These are phyloP conservation scores for Cylindrotheca fusiformis DNA, from an alignment of 108 stramenopile genomes.

Conservation along the genomic window DNA sequence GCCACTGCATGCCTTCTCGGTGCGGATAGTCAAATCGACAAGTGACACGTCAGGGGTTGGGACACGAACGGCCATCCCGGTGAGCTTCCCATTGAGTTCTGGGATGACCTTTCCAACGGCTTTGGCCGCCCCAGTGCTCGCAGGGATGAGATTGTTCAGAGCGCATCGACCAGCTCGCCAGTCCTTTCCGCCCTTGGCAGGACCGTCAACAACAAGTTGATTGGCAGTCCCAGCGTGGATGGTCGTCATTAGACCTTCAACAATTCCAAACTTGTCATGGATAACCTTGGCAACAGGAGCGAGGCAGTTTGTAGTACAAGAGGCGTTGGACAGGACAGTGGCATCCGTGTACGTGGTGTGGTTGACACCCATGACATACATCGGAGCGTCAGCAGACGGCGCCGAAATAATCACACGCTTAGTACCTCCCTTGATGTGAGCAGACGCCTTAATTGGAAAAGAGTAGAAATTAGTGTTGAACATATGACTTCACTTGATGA, in stretches of 20 bases:
- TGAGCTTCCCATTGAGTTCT: slow-evolving; percentile 73
- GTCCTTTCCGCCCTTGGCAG: slow-evolving; percentile 92
- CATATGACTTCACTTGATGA: too few relatives aligned
- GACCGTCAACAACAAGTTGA: slow-evolving; percentile 96
- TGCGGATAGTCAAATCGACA: slow-evolving; percentile 93
- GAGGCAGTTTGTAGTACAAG: slow-evolving; percentile 99
- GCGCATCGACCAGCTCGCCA: slow-evolving; percentile 77
- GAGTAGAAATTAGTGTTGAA: background rate
- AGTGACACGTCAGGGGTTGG: slow-evolving; percentile 96
- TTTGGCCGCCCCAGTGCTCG: slow-evolving; percentile 96
- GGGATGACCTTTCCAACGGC: slow-evolving; percentile 93
- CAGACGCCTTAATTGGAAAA: slow-evolving; percentile 34
- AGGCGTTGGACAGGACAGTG: slow-evolving; percentile 95
- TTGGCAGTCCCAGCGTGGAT: slow-evolving; percentile 98
- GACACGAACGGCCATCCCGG: slow-evolving; percentile 89
- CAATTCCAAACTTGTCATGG: slow-evolving; percentile 93
- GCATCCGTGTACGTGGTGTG: slow-evolving; percentile 77
- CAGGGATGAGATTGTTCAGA: slow-evolving; percentile 87
- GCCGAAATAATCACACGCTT: slow-evolving; percentile 98
- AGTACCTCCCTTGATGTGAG: slow-evolving; percentile 91
- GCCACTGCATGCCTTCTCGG: slow-evolving; percentile 82
- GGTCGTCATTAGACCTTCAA: slow-evolving; percentile 99
- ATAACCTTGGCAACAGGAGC: slow-evolving; percentile 98
- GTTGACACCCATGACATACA: slow-evolving; percentile 99
- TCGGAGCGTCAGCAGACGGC: slow-evolving; percentile 92